Conservation (phyloP, 2,329 filamentous ascomycete genomes). For the Pseudovirgaria hyperparasitica region DNA sequence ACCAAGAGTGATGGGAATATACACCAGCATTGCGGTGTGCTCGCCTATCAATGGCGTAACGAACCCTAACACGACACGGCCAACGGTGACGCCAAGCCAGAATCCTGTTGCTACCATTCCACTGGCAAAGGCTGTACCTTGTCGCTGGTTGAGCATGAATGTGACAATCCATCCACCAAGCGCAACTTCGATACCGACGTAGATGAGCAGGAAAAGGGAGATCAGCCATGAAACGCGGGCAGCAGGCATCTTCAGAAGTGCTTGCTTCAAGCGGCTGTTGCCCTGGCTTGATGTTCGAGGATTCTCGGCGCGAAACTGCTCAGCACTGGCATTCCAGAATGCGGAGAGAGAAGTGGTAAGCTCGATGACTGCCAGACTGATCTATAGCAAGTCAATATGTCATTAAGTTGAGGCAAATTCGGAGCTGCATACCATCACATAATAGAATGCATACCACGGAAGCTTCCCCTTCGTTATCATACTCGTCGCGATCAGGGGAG, state of each 20-base stretch:
- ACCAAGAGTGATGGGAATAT: conserved; percentile 49
- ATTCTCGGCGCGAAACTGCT: conserved; percentile 41
- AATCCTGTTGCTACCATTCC: conserved; percentile 70
- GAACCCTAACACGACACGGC: conserved; percentile 61
- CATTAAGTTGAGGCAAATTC: conserved; percentile 1
- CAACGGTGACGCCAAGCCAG: conserved; percentile 71
- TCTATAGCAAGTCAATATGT: conserved; percentile 15
- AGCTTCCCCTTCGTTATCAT: conserved; percentile 52
- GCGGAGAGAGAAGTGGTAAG: conserved; percentile 36
- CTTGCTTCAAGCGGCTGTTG: conserved; percentile 38
- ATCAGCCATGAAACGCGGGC: conserved; percentile 58
- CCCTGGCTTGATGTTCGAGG: conserved; percentile 29
- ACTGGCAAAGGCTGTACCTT: conserved; percentile 55
- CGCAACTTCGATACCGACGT: conserved; percentile 67
- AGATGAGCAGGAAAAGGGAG: conserved; percentile 61
- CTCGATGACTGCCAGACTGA: conserved; percentile 45
- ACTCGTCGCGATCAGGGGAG: conserved; percentile 57
- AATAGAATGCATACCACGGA: conserved; percentile 65
- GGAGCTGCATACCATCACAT: conserved; percentile 50
- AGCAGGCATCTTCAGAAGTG: conserved; percentile 31
- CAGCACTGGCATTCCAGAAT: conserved; percentile 53
- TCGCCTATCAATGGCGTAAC: conserved; percentile 63
- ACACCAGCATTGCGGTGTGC: conserved; percentile 44
- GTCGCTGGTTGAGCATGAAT: conserved; percentile 71
- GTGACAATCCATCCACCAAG: conserved; percentile 72